A percentile compares a stretch with the other conserved stretches of the same genome.
Evolutionary conservation across 2,329 filamentous ascomycete genomes (phyloP).

Genomic region (Amauroascus verrucosus): DNA sequence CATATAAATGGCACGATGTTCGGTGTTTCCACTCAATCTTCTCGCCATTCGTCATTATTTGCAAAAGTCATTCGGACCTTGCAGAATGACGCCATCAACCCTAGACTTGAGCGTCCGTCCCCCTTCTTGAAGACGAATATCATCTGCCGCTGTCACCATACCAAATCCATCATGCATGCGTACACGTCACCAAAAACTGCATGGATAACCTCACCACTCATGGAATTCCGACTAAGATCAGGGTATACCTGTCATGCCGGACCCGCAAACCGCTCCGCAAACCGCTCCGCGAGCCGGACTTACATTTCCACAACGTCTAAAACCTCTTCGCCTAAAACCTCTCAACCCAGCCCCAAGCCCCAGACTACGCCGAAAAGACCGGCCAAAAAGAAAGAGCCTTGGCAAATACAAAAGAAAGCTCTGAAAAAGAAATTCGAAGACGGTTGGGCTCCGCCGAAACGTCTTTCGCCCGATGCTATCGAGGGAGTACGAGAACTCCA

Average conservation of each 20-base stretch:
- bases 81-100: background rate
- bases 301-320: background rate
- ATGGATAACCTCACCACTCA: background rate
- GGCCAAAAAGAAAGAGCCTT: constrained; percentile 41
- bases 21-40: background rate
- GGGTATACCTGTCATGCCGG: background rate
- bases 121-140: background rate
- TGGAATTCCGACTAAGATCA: background rate
- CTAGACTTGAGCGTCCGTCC: background rate
- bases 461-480: constrained; percentile 80
- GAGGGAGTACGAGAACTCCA: constrained; percentile 82
- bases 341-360: background rate
- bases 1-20: background rate
- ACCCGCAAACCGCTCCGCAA: background rate
- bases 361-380: background rate
- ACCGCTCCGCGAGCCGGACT: background rate
- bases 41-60: background rate
- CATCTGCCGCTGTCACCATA: background rate
- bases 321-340: too few relatives aligned
- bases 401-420: constrained; percentile 67
- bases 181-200: background rate
- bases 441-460: constrained; percentile 72
- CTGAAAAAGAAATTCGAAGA: constrained; percentile 67
- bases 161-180: background rate
- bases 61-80: background rate